These are phyloP conservation scores for Alternaria novae-zelandiae DNA, from an alignment of 2,329 filamentous ascomycete species.

Conservation along the genomic window DNA sequence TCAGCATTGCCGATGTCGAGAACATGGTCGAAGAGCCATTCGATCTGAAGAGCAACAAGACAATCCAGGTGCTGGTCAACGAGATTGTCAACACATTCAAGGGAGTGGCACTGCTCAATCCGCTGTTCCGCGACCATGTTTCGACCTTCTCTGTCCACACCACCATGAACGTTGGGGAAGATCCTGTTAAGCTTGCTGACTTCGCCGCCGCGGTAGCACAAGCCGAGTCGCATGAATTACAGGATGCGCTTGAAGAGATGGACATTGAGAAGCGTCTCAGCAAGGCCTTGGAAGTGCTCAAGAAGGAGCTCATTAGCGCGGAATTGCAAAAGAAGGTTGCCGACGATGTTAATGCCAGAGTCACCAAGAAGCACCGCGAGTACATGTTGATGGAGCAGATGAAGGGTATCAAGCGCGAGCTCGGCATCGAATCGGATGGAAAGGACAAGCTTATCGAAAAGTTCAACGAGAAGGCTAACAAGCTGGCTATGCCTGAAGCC, in stretches of 20 bases:
- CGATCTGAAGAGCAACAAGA: constrained; percentile 86
- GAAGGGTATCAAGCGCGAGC: constrained; percentile 95
- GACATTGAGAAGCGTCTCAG: constrained; percentile 92
- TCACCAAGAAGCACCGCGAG: constrained; percentile 94
- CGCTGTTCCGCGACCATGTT: constrained; percentile 94
- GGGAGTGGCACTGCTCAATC: constrained; percentile 92
- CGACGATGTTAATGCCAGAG: constrained; percentile 97
- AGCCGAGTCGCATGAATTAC: constrained; percentile 85
- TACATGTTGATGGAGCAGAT: constrained; percentile 99
- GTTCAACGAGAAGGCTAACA: constrained; percentile 93
- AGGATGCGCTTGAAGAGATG: constrained; percentile 86
- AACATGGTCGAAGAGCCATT: constrained; percentile 88
- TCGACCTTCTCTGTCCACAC: constrained; percentile 84
- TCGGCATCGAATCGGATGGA: constrained; percentile 95
- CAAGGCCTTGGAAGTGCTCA: constrained; percentile 89
- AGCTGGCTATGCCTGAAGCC: constrained; percentile 94
- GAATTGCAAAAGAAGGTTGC: constrained; percentile 96
- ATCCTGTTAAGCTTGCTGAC: constrained; percentile 93
- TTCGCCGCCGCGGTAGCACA: constrained; percentile 94
- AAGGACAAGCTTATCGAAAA: constrained; percentile 98
- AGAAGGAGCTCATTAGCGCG: constrained; percentile 98
- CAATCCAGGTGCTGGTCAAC: constrained; percentile 90
- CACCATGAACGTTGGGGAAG: constrained; percentile 91
- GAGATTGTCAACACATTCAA: constrained; percentile 99
- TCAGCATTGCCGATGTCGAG: constrained; percentile 94